Evolutionary conservation across 352 stramenopile species (phyloP), one percentile per base, ranked within the genome.

Genomic region (Aphanomyces cochlioides): DNA sequence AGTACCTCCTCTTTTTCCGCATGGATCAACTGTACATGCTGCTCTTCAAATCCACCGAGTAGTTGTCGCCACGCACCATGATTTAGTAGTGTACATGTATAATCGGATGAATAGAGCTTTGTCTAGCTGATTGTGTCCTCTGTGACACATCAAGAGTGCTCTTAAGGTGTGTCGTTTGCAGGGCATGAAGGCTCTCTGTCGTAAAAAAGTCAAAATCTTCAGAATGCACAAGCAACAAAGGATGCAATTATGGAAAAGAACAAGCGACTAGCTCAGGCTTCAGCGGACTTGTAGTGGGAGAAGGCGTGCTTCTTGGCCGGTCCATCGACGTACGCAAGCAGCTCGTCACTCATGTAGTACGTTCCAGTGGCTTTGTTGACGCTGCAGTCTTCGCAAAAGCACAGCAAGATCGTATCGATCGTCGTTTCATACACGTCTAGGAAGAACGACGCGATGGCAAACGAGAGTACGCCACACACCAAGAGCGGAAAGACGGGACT

Each of bases 1-100:
- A 96, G 71, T 90, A 89, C 64, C 66, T 96, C 59, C 82, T 96
- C 40, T 96, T 95, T 74, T 95, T 95, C 67, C 80, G 82, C 47
- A 82, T 86, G 40, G 87, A 95, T 63, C 83, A 93, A 76, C 80
- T 90, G 40, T 85, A 94, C 76, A 77, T 93, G 6, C 75, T 96
- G 45, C 76, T 94, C 41, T 94, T 94, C 72, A 92, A 93, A 73
- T 93, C 85, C 5, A 84, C 79, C 21, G 84, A 93, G 69, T 93
- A 66, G 48, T 41, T 28, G 8, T 6, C 8, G 17, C 17, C 28
- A 4, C 2, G 45, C 21, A 43, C 28, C n/a, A 34, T 59, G n/a
- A 37, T 28, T 28, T 28, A 28, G 28, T 34, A 59, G 45, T 63
- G 28, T 63, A 63, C 8, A 63, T 63, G 38, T 19, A 63, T 5